phyloP scores from a whole-genome alignment of 2,329 filamentous ascomycete genomes.

The Paracoccidioides brasiliensis region DNA sequence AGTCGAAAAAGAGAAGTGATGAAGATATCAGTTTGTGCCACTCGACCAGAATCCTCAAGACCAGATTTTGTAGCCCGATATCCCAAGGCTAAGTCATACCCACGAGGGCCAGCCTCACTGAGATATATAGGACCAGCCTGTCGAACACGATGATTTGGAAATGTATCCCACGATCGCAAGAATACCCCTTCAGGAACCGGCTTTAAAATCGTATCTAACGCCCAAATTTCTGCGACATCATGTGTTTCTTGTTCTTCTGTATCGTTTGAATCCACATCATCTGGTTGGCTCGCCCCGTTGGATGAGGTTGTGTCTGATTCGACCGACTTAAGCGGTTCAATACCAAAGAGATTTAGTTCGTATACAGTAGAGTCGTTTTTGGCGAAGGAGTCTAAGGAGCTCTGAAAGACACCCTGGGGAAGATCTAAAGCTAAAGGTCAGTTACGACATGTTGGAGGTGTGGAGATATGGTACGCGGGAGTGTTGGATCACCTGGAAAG shows the following conservation, averaged over 20 bases:
- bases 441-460: neutral
- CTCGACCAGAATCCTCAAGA: slow-evolving; percentile 15
- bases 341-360: slow-evolving; percentile 22
- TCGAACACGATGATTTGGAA: slow-evolving; percentile 19
- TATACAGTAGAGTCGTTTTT: slow-evolving; percentile 19
- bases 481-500: slow-evolving; percentile 20
- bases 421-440: slow-evolving; percentile 13
- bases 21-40: slow-evolving; percentile 27
- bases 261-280: slow-evolving; percentile 11
- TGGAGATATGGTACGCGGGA: neutral
- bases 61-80: slow-evolving; percentile 15
- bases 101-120: slow-evolving; percentile 29
- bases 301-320: slow-evolving; percentile 11
- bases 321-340: slow-evolving; percentile 14
- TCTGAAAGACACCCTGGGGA: slow-evolving; percentile 16
- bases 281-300: slow-evolving; percentile 13
- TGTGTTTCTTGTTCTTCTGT: slow-evolving; percentile 12
- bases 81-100: slow-evolving; percentile 28
- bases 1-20: slow-evolving; percentile 29
- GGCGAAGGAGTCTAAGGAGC: slow-evolving; percentile 12
- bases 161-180: slow-evolving; percentile 31
- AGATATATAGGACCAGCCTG: slow-evolving; percentile 29
- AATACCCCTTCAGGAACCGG: slow-evolving; percentile 9
- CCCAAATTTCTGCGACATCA: slow-evolving; percentile 24
- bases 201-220: slow-evolving; percentile 15